Base-by-base conservation (phyloP, 169 alveolate genomes). In the Plasmodium vinckei region DNA sequence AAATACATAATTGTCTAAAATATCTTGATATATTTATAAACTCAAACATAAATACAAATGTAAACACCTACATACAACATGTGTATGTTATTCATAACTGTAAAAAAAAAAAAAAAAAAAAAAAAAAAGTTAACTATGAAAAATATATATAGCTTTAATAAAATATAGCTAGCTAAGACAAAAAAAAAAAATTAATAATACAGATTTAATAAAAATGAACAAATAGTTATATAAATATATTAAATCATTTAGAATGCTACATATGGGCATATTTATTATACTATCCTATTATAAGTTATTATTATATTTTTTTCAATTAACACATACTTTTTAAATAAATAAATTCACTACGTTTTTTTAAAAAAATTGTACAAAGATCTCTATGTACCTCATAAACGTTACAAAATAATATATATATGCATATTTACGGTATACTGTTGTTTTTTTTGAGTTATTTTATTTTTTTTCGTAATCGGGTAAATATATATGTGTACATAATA, bases 341-440 rank as follows among this genome's bases (percentile, higher is more conserved):
- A 57, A 63, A 23, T 72, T 49, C 27, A 21, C 54, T 46, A 27
- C 42, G 59, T 57, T 72, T 57, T 61, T 56, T 15, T n/a, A 13
- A 72, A 72, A 72, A 72, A 72, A 56, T 70, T 72, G n/a, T 72
- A 19, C 69, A 61, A 54, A 9, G 9, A 51, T 33, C 17, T 51
- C 46, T 70, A 33, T 72, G 23, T 54, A 39, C 46, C 59, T 72
- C 72, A 12, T 25, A 72, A 23, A 1, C 33, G 21, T 33, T 47
- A 39, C n/a, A 25, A 21, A 12, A 57, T 5, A 33, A 33, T 33
- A 33, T 33, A 33, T 33, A 33, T 33, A 72, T 21, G 60, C 49
- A 39, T 72, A 63, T 63, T 33, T 63, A 12, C 39, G 39, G 33
- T 27, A 63, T 51, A 63, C 46, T 57, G 19, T 70, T 70, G 47